Conservation (phyloP, 371 early-diverging fungal genomes). For the Mortierella sp. region DNA sequence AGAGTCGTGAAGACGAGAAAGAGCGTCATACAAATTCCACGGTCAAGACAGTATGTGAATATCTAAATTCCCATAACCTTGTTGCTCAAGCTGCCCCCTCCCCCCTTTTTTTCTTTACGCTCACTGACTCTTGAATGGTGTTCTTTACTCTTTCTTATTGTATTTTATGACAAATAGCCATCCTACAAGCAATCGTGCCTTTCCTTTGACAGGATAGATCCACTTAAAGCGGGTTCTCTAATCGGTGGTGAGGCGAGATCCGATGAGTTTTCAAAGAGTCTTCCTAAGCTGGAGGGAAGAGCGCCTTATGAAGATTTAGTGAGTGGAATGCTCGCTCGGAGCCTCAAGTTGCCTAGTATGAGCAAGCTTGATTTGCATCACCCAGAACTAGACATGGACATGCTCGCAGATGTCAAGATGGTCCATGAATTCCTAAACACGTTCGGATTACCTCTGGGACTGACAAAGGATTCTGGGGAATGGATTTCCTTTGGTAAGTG, state of each 20-base stretch:
- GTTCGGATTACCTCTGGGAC: constrained; percentile 39
- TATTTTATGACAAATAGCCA: not conserved
- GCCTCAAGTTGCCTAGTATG: constrained; percentile 33
- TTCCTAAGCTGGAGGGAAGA: constrained; percentile 44
- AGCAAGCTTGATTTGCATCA: constrained; percentile 32
- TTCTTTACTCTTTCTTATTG: not conserved
- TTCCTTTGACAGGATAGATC: constrained; percentile 38
- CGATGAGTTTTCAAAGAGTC: constrained; percentile 31
- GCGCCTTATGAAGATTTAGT: constrained; percentile 49
- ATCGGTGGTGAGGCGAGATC: constrained; percentile 19
- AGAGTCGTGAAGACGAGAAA: not conserved
- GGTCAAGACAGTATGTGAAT: too few species aligned
- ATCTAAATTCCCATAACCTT: too few species aligned
- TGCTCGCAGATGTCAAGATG: constrained; percentile 51
- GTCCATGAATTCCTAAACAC: constrained; percentile 50
- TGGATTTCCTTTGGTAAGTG: constrained; percentile 48
- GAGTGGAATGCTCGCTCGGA: constrained; percentile 34
- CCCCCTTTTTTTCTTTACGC: too few species aligned
- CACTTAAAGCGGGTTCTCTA: constrained; percentile 22
- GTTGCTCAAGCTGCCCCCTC: too few species aligned
- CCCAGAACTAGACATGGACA: constrained; percentile 41
- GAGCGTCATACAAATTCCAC: too few species aligned
- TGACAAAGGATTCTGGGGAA: constrained; percentile 47
- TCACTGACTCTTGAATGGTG: too few species aligned
- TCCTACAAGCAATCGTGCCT: constrained; percentile 46